Evolutionary conservation across 768 basidiomycete species (phyloP), one percentile per base, ranked within the genome.

Genomic region (Leccinellum rugosiceps): DNA sequence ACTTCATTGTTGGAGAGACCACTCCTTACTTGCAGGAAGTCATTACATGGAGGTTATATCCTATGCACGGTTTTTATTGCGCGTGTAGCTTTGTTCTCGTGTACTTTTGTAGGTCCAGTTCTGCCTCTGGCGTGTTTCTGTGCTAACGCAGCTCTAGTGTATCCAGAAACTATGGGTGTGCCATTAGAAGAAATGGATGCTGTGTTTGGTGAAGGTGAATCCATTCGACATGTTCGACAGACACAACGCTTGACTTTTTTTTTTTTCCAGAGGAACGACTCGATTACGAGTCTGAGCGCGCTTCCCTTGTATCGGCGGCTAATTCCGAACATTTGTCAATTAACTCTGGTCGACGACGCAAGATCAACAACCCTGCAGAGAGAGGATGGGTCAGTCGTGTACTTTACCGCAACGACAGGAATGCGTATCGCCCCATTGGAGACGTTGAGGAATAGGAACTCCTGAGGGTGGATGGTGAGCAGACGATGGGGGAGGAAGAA

Each of bases 21-120:
- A 98, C 94, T 0, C 95, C 94, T 1, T 81, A 85, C 53, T 76
- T 97, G 38, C 93, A 96, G 73, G 92, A 94, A 58, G 72, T 82
- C 21, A 96, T 98, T 63, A 81, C 81, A 43, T 98, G 95, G 94
- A 81, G 90, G 48, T 71, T 98, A 54, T 97, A 98, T 75, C 92
- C 92, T 0, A 95, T 98, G 93, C 94, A 96, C 64, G 92, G 88
- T 23, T 93, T 93, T 75, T 94, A 93, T 73, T 94, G 93, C 69
- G 83, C 83, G 9, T 87, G 90, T 66, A 92, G 92, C 67, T 91
- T 95, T 68, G 76, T 96, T 48, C 76, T 94, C 45, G 90, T 94
- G 6, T 92, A 90, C 72, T 90, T 92, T 73, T 72, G 85, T 93
- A 68, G 62, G 88, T 79, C 3, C 55, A 26, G n/a, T 45, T 53